Base-by-base conservation (phyloP, 2,329 filamentous ascomycete genomes). In the Pseudogymnoascus sp. region DNA sequence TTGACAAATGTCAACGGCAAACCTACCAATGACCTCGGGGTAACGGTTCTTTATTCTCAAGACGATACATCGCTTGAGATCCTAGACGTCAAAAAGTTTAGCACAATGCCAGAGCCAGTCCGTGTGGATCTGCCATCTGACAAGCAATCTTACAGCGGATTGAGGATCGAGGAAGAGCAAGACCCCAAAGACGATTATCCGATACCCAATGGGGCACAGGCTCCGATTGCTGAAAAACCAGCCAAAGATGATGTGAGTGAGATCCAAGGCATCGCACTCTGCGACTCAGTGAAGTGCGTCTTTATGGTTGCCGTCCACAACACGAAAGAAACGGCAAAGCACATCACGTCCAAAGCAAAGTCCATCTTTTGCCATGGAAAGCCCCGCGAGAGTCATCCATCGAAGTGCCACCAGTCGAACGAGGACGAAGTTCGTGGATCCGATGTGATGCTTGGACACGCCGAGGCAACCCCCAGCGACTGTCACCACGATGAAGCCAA, bases 261-360 rank as follows among this genome's bases (percentile, higher is more conserved):
- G 5, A 18, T 55, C 7, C 48, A 33, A 8, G 48, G 29, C 9
- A 21, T 55, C 29, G 48, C 48, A 21, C 48, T 55, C 9, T 55
- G 48, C 7, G 25, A 55, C 29, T 55, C 48, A 5, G 48, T n/a
- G 9, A 55, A 55, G 48, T 55, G 48, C 15, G 15, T 55, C 29
- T 55, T 55, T n/a, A 55, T 33, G 48, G n/a, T 55, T 29, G 48
- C 48, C 48, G n/a, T 55, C 15, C 48, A 55, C 48, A 55, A 55
- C 29, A 55, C 48, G n/a, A 55, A 55, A 21, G 48, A 55, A n/a
- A 55, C 48, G 9, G 48, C 29, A n/a, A 55, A 55, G 29, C 29
- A 33, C 29, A 33, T 55, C 48, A 21, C 15, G 12, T 55, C 48
- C 10, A 55, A 55, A 18, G 29, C 35, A 10, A 55, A 55, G 48